Base-by-base conservation (phyloP, 2,329 filamentous ascomycete species). In the Karstenula rhodostoma region DNA sequence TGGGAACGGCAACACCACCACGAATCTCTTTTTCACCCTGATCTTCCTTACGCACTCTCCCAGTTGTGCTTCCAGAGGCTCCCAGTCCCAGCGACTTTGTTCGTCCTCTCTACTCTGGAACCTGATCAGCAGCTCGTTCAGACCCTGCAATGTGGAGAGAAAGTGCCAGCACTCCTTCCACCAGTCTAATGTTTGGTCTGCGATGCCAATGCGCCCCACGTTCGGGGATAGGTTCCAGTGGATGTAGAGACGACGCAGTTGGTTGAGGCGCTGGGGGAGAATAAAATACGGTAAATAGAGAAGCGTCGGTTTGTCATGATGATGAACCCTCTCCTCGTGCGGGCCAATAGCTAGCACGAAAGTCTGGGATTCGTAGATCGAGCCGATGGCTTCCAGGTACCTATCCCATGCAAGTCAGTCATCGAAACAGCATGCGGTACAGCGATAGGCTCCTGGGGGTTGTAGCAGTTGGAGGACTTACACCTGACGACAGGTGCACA, bases 151-250 rank as follows among this genome's bases (percentile, higher is more conserved):
- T 1, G 12, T 25, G 19, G 42, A n/a, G 1, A 55, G 29, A 9
- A 55, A 33, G 10, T 25, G n/a, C 51, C 51, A 54, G 35, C 51
- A 54, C 19, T 54, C 51, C 4, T 43, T 32, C 51, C 51, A 54
- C 37, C 37, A 43, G n/a, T 13, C 19, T 8, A 5, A n/a, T 5
- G 51, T 54, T 7, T 43, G 23, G 4, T 22, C 10, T 17, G 37
- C 23, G 22, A 51, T 51, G 19, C 49, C 49, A 2, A 51, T 17
- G 19, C 25, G 32, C 13, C 13, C 2, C 4, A 17, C 12, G 10
- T 22, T 17, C 6, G 37, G 51, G 23, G n/a, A 25, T 3, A 56
- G n/a, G 29, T n/a, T 46, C 52, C 52, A 56, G 42, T 56, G 52
- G 27, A 47, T 56, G 42, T 48, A 47, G 9, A 56, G 17, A 22